These are phyloP conservation scores for Nemania bipapillata DNA, from an alignment of 2,329 filamentous ascomycete species.

Conservation along the genomic window DNA sequence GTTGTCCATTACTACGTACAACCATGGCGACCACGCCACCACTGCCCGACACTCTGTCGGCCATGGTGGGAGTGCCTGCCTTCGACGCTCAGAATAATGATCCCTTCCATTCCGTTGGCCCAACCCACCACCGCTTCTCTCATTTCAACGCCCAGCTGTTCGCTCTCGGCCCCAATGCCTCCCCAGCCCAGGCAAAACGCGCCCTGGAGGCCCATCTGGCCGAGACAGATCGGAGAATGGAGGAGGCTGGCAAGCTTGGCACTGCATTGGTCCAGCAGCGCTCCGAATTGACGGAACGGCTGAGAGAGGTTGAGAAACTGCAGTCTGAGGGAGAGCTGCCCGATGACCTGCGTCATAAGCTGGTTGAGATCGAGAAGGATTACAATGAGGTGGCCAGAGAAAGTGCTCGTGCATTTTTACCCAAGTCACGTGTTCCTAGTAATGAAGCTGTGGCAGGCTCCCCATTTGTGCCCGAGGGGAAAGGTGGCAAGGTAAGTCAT, in stretches of 20 bases:
- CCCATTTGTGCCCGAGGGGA: conserved; percentile 64
- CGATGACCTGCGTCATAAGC: conserved; percentile 81
- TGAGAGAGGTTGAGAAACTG: conserved; percentile 85
- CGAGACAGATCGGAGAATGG: conserved; percentile 90
- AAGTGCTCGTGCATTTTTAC: conserved; percentile 86
- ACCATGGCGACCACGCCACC: conserved; percentile 41
- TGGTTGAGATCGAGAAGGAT: conserved; percentile 89
- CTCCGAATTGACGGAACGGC: conserved; percentile 79
- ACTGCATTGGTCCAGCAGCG: conserved; percentile 88
- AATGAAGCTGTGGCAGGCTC: conserved; percentile 67
- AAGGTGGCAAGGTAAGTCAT: conserved; percentile 63
- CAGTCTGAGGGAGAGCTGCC: conserved; percentile 81
- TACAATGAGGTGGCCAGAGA: conserved; percentile 94
- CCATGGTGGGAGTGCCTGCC: conserved; percentile 59
- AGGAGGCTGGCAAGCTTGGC: conserved; percentile 86
- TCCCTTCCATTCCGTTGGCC: conserved; percentile 65
- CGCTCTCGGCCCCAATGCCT: conserved; percentile 77
- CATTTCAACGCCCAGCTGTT: conserved; percentile 84
- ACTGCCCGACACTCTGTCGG: conserved; percentile 39
- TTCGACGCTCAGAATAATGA: conserved; percentile 58
- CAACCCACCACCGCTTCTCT: conserved; percentile 76
- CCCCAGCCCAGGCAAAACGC: conserved; percentile 86
- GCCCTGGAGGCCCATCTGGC: conserved; percentile 90
- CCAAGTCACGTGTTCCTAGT: conserved; percentile 82
- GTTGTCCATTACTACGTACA: conserved; percentile 27